Conservation (phyloP, 257 asterid species). For the Solanum virginianum region DNA sequence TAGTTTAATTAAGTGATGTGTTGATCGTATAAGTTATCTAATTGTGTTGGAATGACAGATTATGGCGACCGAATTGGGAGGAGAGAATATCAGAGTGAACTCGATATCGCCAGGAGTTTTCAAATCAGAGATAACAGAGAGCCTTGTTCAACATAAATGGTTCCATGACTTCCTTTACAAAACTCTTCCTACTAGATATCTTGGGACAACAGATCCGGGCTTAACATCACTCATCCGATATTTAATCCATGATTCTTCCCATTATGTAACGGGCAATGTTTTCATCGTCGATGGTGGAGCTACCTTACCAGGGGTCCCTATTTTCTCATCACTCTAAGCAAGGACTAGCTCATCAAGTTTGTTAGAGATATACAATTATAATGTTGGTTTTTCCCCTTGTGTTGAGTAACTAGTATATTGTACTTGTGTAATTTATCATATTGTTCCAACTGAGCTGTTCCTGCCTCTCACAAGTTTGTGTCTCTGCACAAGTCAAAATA, state of each 20-base stretch:
- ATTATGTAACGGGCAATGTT: slow-evolving; percentile 24
- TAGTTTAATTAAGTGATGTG: no score
- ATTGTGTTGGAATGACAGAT: background rate
- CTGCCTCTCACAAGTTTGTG: no score
- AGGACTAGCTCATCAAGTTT: background rate
- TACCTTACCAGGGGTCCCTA: slow-evolving; percentile 21
- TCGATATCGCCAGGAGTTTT: slow-evolving; percentile 27
- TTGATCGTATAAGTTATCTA: no score
- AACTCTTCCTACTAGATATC: slow-evolving; percentile 2
- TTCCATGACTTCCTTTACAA: slow-evolving; percentile 5
- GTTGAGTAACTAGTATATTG: background rate
- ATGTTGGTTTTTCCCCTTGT: background rate
- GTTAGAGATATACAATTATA: background rate
- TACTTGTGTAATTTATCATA: background rate
- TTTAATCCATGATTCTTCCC: slow-evolving; percentile 23
- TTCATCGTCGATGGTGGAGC: slow-evolving; percentile 27
- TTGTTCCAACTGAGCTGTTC: no score
- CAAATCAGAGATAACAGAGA: slow-evolving; percentile 21
- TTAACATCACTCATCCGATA: slow-evolving; percentile 24
- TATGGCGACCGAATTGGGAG: slow-evolving; percentile 30
- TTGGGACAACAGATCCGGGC: slow-evolving; percentile 20
- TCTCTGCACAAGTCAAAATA: no score
- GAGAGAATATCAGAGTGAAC: slow-evolving; percentile 23
- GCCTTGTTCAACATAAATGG: slow-evolving; percentile 14
- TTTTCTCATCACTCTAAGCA: slow-evolving; percentile 21